A percentile compares a stretch with the other conserved stretches of the same genome.
Conservation (phyloP, 805 yeast genomes). For the Candida quercuum region DNA sequence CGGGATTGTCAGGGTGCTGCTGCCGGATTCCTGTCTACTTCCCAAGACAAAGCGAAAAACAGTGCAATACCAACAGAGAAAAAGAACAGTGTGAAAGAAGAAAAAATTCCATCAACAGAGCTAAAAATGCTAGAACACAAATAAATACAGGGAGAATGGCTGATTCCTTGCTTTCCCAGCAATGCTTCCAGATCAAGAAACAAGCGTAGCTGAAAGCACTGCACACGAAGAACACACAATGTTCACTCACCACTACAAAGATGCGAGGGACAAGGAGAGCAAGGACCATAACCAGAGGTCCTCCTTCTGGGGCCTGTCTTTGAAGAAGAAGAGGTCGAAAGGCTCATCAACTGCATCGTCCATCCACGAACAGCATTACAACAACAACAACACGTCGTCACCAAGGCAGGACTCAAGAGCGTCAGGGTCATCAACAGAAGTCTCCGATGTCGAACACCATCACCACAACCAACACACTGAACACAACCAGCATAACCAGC, state of each 20-base stretch:
- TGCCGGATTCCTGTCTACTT: no score
- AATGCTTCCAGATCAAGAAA: background rate
- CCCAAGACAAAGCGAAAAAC: no score
- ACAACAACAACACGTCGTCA: background rate
- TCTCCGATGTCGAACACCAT: background rate
- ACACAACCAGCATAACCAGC: background rate
- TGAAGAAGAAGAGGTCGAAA: background rate
- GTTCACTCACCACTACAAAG: background rate
- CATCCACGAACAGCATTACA: background rate
- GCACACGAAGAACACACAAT: background rate
- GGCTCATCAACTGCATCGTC: background rate
- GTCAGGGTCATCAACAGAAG: background rate
- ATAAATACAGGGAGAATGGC: slow-evolving; percentile 1
- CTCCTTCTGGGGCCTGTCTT: background rate
- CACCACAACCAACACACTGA: background rate
- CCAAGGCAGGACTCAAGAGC: background rate
- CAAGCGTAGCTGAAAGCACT: background rate
- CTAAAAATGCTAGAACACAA: background rate
- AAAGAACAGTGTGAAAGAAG: no score
- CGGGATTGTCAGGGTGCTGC: no score
- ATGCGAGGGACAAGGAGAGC: background rate
- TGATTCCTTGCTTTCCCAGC: background rate
- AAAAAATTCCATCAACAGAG: background rate
- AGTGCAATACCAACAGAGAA: no score
- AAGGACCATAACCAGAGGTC: background rate